Evolutionary conservation across 768 basidiomycete genomes (phyloP).

Genomic region (Leccinellum luteum): DNA sequence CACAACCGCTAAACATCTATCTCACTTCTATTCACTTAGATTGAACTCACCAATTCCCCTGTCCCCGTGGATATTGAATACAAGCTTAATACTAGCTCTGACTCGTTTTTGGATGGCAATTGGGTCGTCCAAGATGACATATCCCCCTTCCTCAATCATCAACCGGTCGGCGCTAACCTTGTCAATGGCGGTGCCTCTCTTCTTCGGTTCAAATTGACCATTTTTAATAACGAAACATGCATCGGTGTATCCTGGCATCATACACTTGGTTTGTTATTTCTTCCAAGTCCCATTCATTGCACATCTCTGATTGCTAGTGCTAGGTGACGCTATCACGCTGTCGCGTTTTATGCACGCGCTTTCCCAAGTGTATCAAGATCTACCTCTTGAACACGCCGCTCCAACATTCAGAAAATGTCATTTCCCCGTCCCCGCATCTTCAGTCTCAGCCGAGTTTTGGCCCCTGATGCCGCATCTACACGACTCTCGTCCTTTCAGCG

Average conservation of each 20-base stretch:
- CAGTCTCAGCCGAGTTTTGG: conserved; percentile 13
- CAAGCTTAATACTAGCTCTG: neutral
- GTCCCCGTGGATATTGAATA: conserved; percentile 1
- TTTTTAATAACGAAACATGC: conserved; percentile 24
- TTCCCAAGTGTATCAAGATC: conserved; percentile 30
- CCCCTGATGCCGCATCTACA: conserved; percentile 28
- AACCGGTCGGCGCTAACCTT: conserved; percentile 10
- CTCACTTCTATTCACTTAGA: conserved; percentile 13
- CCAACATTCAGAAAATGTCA: conserved; percentile 28
- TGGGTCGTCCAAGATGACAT: conserved; percentile 29
- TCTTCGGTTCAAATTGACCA: conserved; percentile 28
- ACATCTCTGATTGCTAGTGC: neutral
- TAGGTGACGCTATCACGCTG: conserved; percentile 31
- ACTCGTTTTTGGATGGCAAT: conserved; percentile 18
- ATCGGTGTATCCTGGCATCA: conserved; percentile 37
- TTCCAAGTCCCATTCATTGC: neutral
- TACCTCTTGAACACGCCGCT: neutral
- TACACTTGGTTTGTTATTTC: conserved; percentile 25
- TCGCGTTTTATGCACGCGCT: conserved; percentile 29
- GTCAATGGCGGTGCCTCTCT: conserved; percentile 20
- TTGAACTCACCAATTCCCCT: conserved; percentile 22
- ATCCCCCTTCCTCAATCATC: conserved; percentile 15
- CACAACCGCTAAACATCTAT: neutral
- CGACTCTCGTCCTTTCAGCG: conserved; percentile 11
- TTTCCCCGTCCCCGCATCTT: conserved; percentile 16